Evolutionary conservation across 2,329 filamentous ascomycete genomes (phyloP), one percentile per base, ranked within the genome.

Genomic region (Geosmithia putterillii): DNA sequence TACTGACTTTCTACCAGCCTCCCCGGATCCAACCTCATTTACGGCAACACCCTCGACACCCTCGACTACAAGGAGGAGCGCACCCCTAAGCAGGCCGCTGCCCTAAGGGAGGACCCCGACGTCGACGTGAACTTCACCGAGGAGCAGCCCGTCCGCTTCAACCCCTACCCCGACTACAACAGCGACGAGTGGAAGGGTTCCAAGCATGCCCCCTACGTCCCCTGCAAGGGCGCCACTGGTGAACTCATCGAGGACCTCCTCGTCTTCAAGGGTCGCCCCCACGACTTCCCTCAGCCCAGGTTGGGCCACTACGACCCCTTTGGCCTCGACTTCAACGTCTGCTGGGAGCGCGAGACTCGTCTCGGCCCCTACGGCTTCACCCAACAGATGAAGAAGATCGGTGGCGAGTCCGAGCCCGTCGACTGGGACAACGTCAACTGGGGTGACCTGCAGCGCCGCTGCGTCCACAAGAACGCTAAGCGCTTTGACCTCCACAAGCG

Each of bases 91-190:
- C 54, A 59, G 19, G 52, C 49, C 25, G 50, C 48, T 32, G 54
- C 52, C 44, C 54, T 68, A 17, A 50, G 46, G 41, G 56, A 53
- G 40, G 59, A 63, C 28, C 51, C 62, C 42, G 54, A 59, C n/a
- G 52, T 56, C 8, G 53, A 55, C 40, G 48, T 58, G 22, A 59
- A 59, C 32, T 74, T 70, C 51, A 68, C 55, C 43, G 55, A 60
- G 12, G 62, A 71, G 38, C 60, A 66, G 41, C 72, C 77, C 1
- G 65, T 74, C 44, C 65, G 72, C 18, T 86, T 85, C 59, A 71
- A 80, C 45, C 84, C 84, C 0, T 88, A 87, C 49, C 83, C 83
- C 1, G 64, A 74, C 15, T 86, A 87, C 62, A 82, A 84, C 53
- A 73, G 70, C 42, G 62, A 66, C 3, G 59, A 66, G 14, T 88